Evolutionary conservation across 306 rosid genomes (phyloP), one percentile per base, ranked within the genome.

Genomic region (Elaeagnus macrophylla): DNA sequence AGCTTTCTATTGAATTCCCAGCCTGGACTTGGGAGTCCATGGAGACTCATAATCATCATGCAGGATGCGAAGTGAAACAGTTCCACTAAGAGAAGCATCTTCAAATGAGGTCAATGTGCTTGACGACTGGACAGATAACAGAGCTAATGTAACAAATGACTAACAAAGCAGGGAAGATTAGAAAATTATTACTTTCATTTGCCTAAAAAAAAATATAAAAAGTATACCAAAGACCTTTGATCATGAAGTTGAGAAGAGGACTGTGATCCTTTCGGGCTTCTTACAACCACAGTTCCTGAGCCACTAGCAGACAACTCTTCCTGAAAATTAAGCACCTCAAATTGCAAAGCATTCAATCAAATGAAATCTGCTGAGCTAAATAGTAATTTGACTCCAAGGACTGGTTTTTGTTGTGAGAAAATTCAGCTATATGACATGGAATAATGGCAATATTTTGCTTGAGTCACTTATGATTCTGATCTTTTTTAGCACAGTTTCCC

Each of bases 281-380:
- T 88, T 64, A 87, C 68, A 55, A 93, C 81, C 56, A 88, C 80
- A 46, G 99, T 93, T 77, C 96, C 96, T 14, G 88, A 71, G 64
- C 85, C 95, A 59, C 87, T 82, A 11, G 74, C 82, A 45, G 76
- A 77, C 56, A 72, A 76, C 68, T 88, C 95, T 60, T 82, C 94
- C 99, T 93, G 84, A 57, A 71, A 72, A 66, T 67, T 53, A 35
- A 73, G 47, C 70, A 66, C 48, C 61, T 67, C 62, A 61, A 48
- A 65, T 46, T 36, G 59, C 69, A 32, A 66, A 45, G 5, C 32
- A 25, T 25, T 25, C 1, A 25, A 25, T 25, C 32, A 25, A 25
- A 25, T 25, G 32, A 25, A 5, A 25, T 25, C 2, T 25, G 32
- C 4, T 25, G 32, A 25, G 32, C 32, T 25, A 25, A 25, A 25